phyloP scores from a whole-genome alignment of 202 grass and related monocot species.

The Dendrocalamus latiflorus region DNA sequence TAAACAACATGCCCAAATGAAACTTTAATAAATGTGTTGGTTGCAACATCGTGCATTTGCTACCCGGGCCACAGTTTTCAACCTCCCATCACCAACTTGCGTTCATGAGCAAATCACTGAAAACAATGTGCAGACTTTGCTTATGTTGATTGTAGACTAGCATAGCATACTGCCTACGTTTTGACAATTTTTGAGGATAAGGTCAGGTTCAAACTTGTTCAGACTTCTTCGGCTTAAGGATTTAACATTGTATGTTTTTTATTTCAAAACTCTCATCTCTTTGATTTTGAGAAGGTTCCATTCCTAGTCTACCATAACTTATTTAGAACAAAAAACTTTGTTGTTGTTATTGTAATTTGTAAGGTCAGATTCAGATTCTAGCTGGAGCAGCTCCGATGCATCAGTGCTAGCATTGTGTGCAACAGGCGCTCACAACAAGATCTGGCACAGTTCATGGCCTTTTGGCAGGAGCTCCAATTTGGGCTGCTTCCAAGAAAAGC shows the following conservation, averaged over 20 bases:
- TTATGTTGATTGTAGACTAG: not conserved
- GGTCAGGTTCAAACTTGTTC: not conserved
- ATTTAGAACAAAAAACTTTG: too few species aligned
- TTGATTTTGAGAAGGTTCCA: too few species aligned
- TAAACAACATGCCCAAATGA: not conserved
- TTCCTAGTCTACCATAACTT: too few species aligned
- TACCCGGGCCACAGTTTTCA: not conserved
- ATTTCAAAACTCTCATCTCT: too few species aligned
- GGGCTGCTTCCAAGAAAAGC: slow-evolving; percentile 33
- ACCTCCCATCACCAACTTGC: not conserved
- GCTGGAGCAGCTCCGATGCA: too few species aligned
- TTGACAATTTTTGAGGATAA: slow-evolving; percentile 6
- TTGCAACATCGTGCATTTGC: too few species aligned
- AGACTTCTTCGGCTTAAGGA: too few species aligned
- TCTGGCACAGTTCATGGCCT: slow-evolving; percentile 9
- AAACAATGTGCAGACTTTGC: not conserved
- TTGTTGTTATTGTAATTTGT: too few species aligned
- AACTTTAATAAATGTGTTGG: slow-evolving; percentile 26
- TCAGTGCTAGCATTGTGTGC: slow-evolving; percentile 21
- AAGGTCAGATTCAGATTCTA: too few species aligned
- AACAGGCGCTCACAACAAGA: slow-evolving; percentile 9
- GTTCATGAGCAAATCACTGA: not conserved
- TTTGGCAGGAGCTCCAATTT: slow-evolving; percentile 24
- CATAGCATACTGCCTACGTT: not conserved
- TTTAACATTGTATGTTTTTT: too few species aligned